phyloP scores from a whole-genome alignment of 495 filamentous ascomycete genomes.

The Cairneyella variabilis region DNA sequence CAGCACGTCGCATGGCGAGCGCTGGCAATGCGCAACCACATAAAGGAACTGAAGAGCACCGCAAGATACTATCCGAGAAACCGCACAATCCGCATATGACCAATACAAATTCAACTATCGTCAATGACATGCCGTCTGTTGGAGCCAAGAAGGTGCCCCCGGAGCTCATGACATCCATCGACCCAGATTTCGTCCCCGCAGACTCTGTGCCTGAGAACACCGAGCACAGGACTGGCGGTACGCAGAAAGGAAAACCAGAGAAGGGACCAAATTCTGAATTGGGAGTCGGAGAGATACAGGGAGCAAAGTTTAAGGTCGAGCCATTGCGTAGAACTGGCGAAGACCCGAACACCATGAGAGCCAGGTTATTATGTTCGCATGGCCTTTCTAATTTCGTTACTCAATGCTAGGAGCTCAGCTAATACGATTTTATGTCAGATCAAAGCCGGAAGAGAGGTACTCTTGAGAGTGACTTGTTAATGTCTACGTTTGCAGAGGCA shows the following conservation, averaged over 20 bases:
- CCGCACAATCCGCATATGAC: conserved; percentile 58
- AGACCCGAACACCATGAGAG: conserved; percentile 76
- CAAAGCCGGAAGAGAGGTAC: conserved; percentile 96
- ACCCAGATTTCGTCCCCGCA: conserved; percentile 52
- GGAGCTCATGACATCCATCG: conserved; percentile 54
- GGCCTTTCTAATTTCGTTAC: neutral
- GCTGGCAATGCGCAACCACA: conserved; percentile 24
- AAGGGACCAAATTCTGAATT: conserved; percentile 48
- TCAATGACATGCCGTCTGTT: conserved; percentile 56
- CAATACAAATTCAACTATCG: conserved; percentile 61
- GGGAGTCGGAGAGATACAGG: conserved; percentile 86
- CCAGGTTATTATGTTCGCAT: conserved; percentile 82
- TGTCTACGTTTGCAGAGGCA: conserved; percentile 88
- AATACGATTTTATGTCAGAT: conserved; percentile 47
- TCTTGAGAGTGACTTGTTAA: conserved; percentile 90
- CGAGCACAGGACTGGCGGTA: conserved; percentile 24
- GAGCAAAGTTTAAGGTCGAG: conserved; percentile 84
- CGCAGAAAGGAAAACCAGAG: conserved; percentile 17
- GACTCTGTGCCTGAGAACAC: conserved; percentile 56
- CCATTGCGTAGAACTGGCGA: conserved; percentile 78
- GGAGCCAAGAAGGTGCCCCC: conserved; percentile 56
- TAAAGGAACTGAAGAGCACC: conserved; percentile 43
- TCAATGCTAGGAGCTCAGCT: neutral
- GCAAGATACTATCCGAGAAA: conserved; percentile 51
- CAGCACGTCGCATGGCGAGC: conserved; percentile 17